Evolutionary conservation across 176 grass and related monocot genomes (phyloP).

Genomic region (Triticum aestivum): IWGSC_CS_RefSeq_v2.1 NC_057797.1:655459902-655460401

Average conservation of each 20-base stretch:
- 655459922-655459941: too few species aligned
- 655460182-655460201: neutral
- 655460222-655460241: neutral
- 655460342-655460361: neutral
- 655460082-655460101: neutral
- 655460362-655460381: neutral
- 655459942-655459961: too few species aligned
- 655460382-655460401: neutral
- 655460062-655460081: neutral
- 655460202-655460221: neutral
- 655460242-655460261: neutral
- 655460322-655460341: neutral
- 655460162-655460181: neutral
- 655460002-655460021: too few species aligned
- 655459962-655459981: too few species aligned
- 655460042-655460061: neutral
- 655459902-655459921: too few species aligned
- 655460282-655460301: neutral
- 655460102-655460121: neutral
- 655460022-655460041: neutral
- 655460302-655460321: neutral
- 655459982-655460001: too few species aligned
- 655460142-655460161: neutral
- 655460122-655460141: neutral
- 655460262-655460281: neutral